Conservation (phyloP, 2,329 filamentous ascomycete species). For the Laburnicola sp. region DNA sequence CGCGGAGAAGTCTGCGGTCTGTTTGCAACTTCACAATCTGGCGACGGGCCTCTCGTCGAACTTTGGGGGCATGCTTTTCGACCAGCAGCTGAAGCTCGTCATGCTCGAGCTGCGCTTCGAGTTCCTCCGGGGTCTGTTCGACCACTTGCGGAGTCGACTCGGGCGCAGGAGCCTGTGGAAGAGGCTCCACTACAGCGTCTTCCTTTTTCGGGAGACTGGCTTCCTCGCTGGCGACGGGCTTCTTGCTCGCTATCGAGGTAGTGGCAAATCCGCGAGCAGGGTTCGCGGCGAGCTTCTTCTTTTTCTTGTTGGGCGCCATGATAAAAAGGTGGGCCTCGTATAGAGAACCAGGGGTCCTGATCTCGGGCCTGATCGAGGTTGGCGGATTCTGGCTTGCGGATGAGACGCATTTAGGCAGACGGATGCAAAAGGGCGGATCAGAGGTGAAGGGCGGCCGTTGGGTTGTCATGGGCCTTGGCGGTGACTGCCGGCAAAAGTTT, state of each 20-base stretch:
- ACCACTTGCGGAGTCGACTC: constrained; percentile 40
- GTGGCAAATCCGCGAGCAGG: constrained; percentile 92
- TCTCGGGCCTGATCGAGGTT: constrained; percentile 43
- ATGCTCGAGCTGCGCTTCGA: constrained; percentile 85
- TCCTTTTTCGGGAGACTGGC: constrained; percentile 9
- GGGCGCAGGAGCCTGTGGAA: constrained; percentile 8
- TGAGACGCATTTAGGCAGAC: constrained; percentile 36
- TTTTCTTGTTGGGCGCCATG: constrained; percentile 79
- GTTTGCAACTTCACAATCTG: constrained; percentile 80
- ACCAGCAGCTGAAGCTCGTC: constrained; percentile 87
- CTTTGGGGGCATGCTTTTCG: constrained; percentile 79
- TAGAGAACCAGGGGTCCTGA: constrained; percentile 43
- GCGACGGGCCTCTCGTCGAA: constrained; percentile 75
- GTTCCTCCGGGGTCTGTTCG: constrained; percentile 76
- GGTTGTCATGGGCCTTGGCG: constrained; percentile 13
- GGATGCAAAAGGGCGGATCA: constrained; percentile 8
- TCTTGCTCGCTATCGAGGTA: constrained; percentile 83
- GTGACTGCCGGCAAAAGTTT: constrained; percentile 24
- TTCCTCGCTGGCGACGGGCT: constrained; percentile 25
- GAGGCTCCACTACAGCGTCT: constrained; percentile 6
- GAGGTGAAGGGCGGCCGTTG: constrained; percentile 15
- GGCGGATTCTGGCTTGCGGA: constrained; percentile 23
- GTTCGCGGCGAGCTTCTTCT: constrained; percentile 87
- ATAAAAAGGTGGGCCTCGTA: constrained; percentile 27
- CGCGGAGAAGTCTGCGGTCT: constrained; percentile 78